phyloP scores from a whole-genome alignment of 2,329 filamentous ascomycete genomes.

The Cercospora sp. region DNA sequence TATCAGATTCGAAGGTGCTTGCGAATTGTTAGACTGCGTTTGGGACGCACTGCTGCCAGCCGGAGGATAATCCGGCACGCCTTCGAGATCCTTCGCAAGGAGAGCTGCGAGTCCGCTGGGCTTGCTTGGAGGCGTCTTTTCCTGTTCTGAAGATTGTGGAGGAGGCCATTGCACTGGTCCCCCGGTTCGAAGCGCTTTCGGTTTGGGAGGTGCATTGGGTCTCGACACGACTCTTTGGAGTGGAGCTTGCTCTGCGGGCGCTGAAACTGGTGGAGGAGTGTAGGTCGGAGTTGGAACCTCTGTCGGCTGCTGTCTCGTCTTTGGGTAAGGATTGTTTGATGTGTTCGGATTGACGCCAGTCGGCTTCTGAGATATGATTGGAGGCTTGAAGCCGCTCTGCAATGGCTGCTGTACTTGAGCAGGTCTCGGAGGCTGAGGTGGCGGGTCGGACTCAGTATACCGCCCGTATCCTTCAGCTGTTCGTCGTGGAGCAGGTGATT shows the following conservation, averaged over 20 bases:
- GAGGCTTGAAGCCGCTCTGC: slow-evolving; percentile 21
- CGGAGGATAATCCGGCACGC: slow-evolving; percentile 39
- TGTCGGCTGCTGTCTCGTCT: slow-evolving; percentile 24
- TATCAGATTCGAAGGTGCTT: slow-evolving; percentile 12
- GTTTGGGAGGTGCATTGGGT: slow-evolving; percentile 61
- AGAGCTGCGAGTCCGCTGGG: slow-evolving; percentile 38
- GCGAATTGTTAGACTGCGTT: not conserved
- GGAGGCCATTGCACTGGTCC: slow-evolving; percentile 26
- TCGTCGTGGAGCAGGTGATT: slow-evolving; percentile 55
- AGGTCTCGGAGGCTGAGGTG: slow-evolving; percentile 1
- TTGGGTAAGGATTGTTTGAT: slow-evolving; percentile 31
- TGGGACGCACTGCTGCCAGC: slow-evolving; percentile 17
- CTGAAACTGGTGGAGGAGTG: slow-evolving; percentile 10
- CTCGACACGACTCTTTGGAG: slow-evolving; percentile 39
- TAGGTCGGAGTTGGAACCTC: slow-evolving; percentile 13
- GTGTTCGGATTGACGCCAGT: slow-evolving; percentile 11
- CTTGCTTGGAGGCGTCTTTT: slow-evolving; percentile 9
- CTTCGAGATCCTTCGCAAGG: slow-evolving; percentile 41
- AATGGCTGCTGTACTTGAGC: slow-evolving; percentile 20
- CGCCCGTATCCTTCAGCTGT: slow-evolving; percentile 89
- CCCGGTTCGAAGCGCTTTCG: slow-evolving; percentile 57
- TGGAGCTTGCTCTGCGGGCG: slow-evolving; percentile 11
- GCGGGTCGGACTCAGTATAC: slow-evolving; percentile 61
- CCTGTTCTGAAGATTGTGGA: slow-evolving; percentile 16
- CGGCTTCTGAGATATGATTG: slow-evolving; percentile 33